Base-by-base conservation (phyloP, 345 rosid genomes). In the Firmiana major region DNA sequence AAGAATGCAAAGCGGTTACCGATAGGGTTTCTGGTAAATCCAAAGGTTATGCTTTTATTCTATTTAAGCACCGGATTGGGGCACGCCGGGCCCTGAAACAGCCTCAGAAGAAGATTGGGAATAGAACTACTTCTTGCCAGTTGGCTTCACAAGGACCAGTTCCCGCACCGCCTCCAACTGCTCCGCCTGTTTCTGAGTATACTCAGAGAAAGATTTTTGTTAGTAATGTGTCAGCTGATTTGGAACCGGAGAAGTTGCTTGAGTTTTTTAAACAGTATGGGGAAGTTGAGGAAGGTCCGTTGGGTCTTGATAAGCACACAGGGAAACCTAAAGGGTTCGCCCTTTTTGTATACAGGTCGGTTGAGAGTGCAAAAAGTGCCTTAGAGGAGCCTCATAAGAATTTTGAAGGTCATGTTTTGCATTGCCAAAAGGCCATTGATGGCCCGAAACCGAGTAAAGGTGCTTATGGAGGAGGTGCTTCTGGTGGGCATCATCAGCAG, bases 201-300 rank as follows among this genome's bases (percentile, higher is more conserved):
- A 90, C 97, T 3, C 94, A 83, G 82, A 90, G 88, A 84, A 93
- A 93, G 89, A 93, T 93, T 24, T 93, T 87, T 71, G 92, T 93
- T 53, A 88, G 91, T 70, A 93, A 92, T 75, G 97, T 93, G 48
- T 84, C 89, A 0, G 70, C 89, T 2, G 94, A 88, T 24, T 62
- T 87, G 15, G 92, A 90, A 59, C 88, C 92, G 0, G 85, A 86
- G 65, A 90, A 87, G 79, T 22, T 93, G 78, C 42, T 83, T 0
- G 86, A 81, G 71, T 90, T 73, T 83, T 92, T 93, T 83, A 84
- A 83, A 10, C 87, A 79, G 73, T 93, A 77, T 43, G 95, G 98
- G 24, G 95, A 93, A 83, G 78, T 92, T 49, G 97, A 93, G 80
- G 90, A 89, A 45, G 98, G 97, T 63, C 95, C 97, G 0, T 67